Percentiles rank a stretch among this genome's conserved stretches.
Conservation (phyloP, 768 basidiomycete genomes). For the Lactarius sp. region DNA sequence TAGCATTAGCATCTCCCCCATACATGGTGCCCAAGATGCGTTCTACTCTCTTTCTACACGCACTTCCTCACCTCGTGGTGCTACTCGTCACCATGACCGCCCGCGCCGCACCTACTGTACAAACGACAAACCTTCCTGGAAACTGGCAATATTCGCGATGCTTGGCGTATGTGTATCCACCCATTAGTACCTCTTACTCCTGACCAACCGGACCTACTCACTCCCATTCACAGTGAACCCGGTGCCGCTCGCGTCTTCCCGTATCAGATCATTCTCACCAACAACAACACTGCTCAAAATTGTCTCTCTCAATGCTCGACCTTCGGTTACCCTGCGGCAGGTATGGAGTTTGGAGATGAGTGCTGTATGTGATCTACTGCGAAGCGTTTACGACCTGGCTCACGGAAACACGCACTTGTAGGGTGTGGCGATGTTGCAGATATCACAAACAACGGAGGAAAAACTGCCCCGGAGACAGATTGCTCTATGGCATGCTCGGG, state of each 20-base stretch:
- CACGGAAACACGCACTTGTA: conserved; percentile 28
- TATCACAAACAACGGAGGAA: conserved; percentile 37
- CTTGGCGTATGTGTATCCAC: conserved; percentile 40
- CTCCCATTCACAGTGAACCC: conserved; percentile 42
- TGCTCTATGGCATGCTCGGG: conserved; percentile 54
- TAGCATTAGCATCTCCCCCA: conserved; percentile 2
- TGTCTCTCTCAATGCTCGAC: conserved; percentile 66
- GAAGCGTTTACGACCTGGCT: neutral
- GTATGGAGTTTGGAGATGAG: conserved; percentile 63
- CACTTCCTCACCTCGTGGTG: conserved; percentile 1
- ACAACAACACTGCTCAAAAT: conserved; percentile 57
- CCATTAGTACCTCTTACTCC: neutral
- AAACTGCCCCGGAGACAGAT: conserved; percentile 34
- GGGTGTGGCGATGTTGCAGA: conserved; percentile 69
- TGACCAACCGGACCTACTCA: conserved; percentile 33
- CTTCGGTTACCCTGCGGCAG: conserved; percentile 69
- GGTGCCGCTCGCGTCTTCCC: conserved; percentile 48
- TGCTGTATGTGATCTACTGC: conserved; percentile 52
- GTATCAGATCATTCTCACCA: conserved; percentile 51
- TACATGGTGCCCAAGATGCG: conserved; percentile 18
- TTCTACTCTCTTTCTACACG: conserved; percentile 2
- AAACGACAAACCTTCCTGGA: conserved; percentile 55
- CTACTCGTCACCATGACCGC: conserved; percentile 35
- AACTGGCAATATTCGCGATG: conserved; percentile 65
- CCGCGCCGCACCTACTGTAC: conserved; percentile 53